Percentiles rank a stretch among this genome's conserved stretches.
These are phyloP conservation scores for Lachancea cidri DNA, from an alignment of 805 yeast genomes.

Conservation along the genomic window DNA sequence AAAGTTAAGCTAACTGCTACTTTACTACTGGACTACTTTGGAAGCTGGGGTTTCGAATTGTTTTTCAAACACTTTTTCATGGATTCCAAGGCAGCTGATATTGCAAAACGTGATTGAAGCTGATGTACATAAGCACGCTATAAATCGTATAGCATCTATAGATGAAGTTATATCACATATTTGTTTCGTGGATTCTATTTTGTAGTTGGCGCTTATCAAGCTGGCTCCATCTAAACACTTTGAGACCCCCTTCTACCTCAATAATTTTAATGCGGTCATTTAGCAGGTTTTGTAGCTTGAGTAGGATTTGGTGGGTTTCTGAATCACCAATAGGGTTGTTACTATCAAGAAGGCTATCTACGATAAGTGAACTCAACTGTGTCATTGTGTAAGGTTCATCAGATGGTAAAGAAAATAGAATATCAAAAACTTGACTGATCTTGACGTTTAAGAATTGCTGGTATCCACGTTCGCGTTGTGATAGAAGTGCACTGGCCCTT, in stretches of 20 bases:
- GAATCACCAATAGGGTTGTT: conserved; percentile 30
- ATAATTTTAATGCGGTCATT: conserved; percentile 14
- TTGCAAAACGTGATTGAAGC: conserved; percentile 45
- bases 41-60: conserved; percentile 72
- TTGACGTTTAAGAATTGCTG: conserved; percentile 26
- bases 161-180: not conserved
- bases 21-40: conserved; percentile 69
- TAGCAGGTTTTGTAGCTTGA: conserved; percentile 17
- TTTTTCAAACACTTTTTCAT: conserved; percentile 79
- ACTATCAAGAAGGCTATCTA: conserved; percentile 29
- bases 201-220: conserved; percentile 14
- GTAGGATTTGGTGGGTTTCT: conserved; percentile 25
- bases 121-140: not conserved
- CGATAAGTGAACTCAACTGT: conserved; percentile 22
- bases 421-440: conserved; percentile 27
- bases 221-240: conserved; percentile 27
- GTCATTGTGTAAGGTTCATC: conserved; percentile 28
- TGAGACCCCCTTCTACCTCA: conserved; percentile 24
- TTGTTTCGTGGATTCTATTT: conserved; percentile 3
- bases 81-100: conserved; percentile 90
- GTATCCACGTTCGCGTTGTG: conserved; percentile 24
- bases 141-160: not conserved
- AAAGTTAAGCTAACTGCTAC: conserved; percentile 70
- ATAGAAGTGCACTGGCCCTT: conserved; percentile 21
- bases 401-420: conserved; percentile 20